phyloP scores from a whole-genome alignment of 164 flowering plant species.

The Malania oleifera region DNA sequence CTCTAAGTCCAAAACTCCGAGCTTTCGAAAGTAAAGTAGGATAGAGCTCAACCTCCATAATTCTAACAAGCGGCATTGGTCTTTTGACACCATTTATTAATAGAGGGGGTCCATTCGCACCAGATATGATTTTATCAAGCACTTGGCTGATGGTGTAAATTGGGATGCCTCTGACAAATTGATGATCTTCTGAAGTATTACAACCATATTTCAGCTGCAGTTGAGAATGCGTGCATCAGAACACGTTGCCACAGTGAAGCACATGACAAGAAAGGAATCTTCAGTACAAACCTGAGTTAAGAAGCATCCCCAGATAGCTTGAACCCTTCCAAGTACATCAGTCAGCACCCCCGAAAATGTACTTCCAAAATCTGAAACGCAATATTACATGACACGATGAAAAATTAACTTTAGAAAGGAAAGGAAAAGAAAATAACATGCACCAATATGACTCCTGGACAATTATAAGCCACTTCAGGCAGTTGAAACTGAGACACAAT shows the following conservation, averaged over 20 bases:
- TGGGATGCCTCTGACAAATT: conserved; percentile 89
- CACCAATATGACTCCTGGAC: neutral
- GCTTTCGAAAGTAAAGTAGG: conserved; percentile 95
- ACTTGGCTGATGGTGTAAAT: conserved; percentile 70
- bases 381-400: neutral
- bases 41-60: conserved; percentile 88
- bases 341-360: conserved; percentile 88
- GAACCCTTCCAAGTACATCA: conserved; percentile 86
- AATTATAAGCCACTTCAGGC: conserved; percentile 7
- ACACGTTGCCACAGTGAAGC: neutral
- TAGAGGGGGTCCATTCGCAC: conserved; percentile 60
- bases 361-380: conserved; percentile 81
- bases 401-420: no score
- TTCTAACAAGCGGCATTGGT: conserved; percentile 85
- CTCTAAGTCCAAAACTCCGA: conserved; percentile 85
- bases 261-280: conserved; percentile 4
- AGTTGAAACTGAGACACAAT: neutral
- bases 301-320: conserved; percentile 95
- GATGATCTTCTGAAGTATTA: conserved; percentile 83
- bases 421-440: neutral
- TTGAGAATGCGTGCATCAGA: conserved; percentile 4
- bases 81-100: conserved; percentile 76
- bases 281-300: conserved; percentile 72
- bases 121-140: conserved; percentile 67
- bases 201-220: conserved; percentile 78